A percentile compares a stretch with the other conserved stretches of the same genome.
Evolutionary conservation across 768 basidiomycete species (phyloP).

Genomic region (Tulasnella sp.): DNA sequence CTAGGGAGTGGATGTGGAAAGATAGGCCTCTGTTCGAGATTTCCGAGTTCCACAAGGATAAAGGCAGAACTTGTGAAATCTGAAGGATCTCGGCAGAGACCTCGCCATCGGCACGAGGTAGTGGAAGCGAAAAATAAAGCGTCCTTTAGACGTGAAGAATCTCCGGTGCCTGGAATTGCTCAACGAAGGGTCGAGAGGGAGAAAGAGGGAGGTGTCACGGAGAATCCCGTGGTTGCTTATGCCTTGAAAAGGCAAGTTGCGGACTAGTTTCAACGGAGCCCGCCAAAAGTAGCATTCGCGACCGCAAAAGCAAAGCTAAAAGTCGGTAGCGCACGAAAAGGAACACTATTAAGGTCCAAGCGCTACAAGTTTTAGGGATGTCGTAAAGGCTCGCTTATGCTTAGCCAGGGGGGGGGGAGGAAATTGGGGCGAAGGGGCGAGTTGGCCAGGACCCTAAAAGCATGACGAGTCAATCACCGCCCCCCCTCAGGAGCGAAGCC

Average conservation of each 20-base stretch:
- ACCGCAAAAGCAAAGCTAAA: neutral
- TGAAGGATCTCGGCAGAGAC: neutral
- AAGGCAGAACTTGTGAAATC: constrained; percentile 11
- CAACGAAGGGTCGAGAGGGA: neutral
- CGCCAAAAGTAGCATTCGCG: neutral
- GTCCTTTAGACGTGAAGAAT: neutral
- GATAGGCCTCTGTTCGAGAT: neutral
- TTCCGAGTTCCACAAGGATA: neutral
- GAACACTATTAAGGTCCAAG: neutral
- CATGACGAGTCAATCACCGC: neutral
- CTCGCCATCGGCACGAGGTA: too few relatives aligned
- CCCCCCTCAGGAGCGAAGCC: neutral
- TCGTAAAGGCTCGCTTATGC: neutral
- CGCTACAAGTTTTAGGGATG: neutral
- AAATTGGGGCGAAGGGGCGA: neutral
- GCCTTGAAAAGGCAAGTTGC: neutral
- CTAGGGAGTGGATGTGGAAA: neutral
- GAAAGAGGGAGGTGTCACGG: neutral
- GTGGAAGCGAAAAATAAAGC: neutral
- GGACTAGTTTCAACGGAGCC: neutral
- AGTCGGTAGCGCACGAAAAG: neutral
- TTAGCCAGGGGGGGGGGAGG: neutral
- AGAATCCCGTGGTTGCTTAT: neutral
- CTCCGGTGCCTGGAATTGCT: constrained; percentile 9
- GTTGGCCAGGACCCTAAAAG: neutral